Base-by-base conservation (phyloP, 2,329 filamentous ascomycete species). In the Penicillium sp. region DNA sequence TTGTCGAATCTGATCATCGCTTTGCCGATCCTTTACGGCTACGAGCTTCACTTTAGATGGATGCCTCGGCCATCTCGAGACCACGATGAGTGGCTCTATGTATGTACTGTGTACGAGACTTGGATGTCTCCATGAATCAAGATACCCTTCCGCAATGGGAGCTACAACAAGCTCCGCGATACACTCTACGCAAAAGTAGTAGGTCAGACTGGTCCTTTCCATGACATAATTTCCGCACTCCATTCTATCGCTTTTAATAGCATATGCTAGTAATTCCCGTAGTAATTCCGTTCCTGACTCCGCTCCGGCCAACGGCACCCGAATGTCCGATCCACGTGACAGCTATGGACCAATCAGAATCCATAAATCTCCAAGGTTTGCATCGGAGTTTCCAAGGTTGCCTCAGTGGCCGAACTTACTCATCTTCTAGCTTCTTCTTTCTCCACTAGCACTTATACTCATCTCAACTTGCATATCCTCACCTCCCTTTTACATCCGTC, bases 351-450 rank as follows among this genome's bases (percentile, higher is more conserved):
- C 55, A 47, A 50, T 55, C 40, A 56, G 3, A 13, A 6, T 10
- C 18, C 37, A 39, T 5, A 21, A 40, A 44, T 13, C 38, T 50
- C 48, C 39, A 45, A 44, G 47, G 53, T 59, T 59, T 50, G 38
- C 60, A 50, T 53, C 50, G 56, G 58, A 56, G 50, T 57, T 56
- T 18, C 18, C 18, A 18, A 18, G 18, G 18, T 18, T 58, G 56
- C 54, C 54, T 51, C 55, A 52, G 34, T 50, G 46, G 46, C 51
- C 57, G 50, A 53, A 63, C 69, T 67, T 60, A 63, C 55, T 57
- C 63, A 59, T 65, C 56, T 59, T 65, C 58, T 65, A 63, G 64
- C 59, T 62, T 61, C 59, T 70, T 68, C 65, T 66, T 63, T 62
- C 62, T 57, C 61, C 59, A 63, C 61, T 38, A 44, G 37, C 3